Conservation (phyloP, 352 stramenopile species). For the Phytophthora chlamydospora region DNA sequence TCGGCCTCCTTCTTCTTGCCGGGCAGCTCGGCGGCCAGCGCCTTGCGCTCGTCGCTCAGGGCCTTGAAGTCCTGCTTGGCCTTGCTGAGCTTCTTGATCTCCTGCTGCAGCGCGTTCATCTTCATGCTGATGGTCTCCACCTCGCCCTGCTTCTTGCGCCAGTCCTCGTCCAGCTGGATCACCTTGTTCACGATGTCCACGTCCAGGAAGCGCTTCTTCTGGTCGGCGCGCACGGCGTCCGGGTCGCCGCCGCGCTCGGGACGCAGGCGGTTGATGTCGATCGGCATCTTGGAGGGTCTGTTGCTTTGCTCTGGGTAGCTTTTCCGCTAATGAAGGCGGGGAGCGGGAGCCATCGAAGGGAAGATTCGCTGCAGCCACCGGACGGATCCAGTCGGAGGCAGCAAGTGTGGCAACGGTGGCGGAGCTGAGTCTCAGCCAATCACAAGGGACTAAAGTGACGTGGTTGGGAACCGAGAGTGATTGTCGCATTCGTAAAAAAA, state of each 20-base stretch:
- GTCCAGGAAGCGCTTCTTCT: constrained; percentile 94
- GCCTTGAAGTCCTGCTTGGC: constrained; percentile 88
- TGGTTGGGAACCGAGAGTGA: constrained; percentile 8
- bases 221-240: constrained; percentile 93
- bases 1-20: constrained; percentile 85
- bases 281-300: constrained; percentile 87
- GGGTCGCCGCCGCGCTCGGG: constrained; percentile 96
- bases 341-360: constrained; percentile 28
- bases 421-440: constrained; percentile 6
- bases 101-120: constrained; percentile 83
- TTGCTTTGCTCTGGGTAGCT: constrained; percentile 31
- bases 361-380: constrained; percentile 26
- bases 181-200: constrained; percentile 96
- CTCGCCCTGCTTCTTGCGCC: constrained; percentile 87
- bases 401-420: constrained; percentile 1
- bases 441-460: neutral
- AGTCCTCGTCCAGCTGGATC: constrained; percentile 93
- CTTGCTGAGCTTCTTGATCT: constrained; percentile 91
- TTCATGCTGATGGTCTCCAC: constrained; percentile 88
- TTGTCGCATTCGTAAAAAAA: constrained; percentile 6
- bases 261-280: constrained; percentile 98
- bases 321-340: constrained; percentile 34
- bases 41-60: constrained; percentile 83
- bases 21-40: constrained; percentile 63
- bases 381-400: neutral